Conservation (phyloP, 2,329 filamentous ascomycete species). For the Phialophora verrucosa region DNA sequence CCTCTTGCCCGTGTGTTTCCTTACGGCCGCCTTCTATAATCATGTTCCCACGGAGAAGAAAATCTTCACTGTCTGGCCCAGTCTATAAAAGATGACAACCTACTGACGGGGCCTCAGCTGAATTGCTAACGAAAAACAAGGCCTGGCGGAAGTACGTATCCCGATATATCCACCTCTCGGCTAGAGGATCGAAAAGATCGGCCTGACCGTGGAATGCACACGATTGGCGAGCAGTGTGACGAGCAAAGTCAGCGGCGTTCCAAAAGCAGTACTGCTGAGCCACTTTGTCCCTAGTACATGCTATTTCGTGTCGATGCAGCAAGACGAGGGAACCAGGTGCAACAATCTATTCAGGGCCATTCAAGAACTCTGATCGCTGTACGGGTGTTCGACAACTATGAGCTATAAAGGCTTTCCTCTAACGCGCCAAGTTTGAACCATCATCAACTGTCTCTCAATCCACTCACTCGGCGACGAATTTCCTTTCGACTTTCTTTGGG, state of each 20-base stretch:
- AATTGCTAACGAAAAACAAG: background rate
- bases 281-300: background rate
- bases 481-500: conserved; percentile 15
- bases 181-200: background rate
- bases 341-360: background rate
- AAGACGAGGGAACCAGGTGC: background rate
- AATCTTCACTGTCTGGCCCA: background rate
- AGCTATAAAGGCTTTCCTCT: background rate
- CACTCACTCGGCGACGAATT: conserved; percentile 11
- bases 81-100: background rate
- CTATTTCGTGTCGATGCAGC: background rate
- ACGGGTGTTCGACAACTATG: background rate
- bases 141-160: background rate
- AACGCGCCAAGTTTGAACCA: background rate
- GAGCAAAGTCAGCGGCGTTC: background rate
- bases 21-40: background rate
- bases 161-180: conserved; percentile 1
- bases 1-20: background rate
- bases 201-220: background rate
- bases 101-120: background rate
- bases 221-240: background rate
- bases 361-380: background rate
- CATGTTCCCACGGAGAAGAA: background rate
- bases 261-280: conserved; percentile 6
- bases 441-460: conserved; percentile 10